These are phyloP conservation scores for Wickerhamomyces sp. DNA, from an alignment of 1,139 yeast genomes.

Conservation along the genomic window DNA sequence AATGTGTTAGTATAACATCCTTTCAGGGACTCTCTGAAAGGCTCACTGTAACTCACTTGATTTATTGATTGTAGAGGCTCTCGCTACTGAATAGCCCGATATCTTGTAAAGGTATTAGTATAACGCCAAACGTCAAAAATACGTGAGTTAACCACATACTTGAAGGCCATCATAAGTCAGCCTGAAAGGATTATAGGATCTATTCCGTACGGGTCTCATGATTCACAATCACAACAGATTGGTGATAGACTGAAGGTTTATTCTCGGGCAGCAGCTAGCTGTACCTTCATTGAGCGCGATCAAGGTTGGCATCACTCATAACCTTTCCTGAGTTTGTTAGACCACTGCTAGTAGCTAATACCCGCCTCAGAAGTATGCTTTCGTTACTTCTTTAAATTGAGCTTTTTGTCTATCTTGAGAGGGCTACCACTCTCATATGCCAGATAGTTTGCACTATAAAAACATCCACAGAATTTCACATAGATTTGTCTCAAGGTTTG, in stretches of 20 bases:
- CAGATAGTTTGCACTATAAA: not conserved
- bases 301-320: no score
- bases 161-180: not conserved
- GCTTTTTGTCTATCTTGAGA: not conserved
- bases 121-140: not conserved
- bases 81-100: constrained; percentile 4
- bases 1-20: no score
- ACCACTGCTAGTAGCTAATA: no score
- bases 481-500: no score
- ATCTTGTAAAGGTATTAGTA: constrained; percentile 1
- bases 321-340: no score
- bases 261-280: no score
- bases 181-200: not conserved
- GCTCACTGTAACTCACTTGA: constrained; percentile 1
- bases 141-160: not conserved
- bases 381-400: not conserved
- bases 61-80: constrained; percentile 3
- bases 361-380: not conserved
- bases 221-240: no score
- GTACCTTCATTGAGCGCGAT: no score
- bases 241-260: no score
- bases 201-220: no score
- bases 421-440: not conserved
- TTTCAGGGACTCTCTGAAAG: no score
- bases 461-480: no score